Percentiles rank a stretch among this genome's conserved stretches.
Evolutionary conservation across 1,139 yeast genomes (phyloP).

Genomic region (Debaryomyces sp.): DNA sequence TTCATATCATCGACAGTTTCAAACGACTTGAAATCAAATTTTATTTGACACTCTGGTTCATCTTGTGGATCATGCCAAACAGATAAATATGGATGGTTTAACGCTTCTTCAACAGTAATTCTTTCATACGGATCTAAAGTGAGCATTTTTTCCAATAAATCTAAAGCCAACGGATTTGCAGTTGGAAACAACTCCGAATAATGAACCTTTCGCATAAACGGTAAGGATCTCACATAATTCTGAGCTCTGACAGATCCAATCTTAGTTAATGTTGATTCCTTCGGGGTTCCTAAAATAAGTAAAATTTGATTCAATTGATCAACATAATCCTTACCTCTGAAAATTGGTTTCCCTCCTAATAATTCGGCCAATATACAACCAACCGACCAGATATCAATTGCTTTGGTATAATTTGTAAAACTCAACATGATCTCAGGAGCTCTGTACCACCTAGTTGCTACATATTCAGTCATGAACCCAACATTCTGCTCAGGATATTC

Average conservation of each 20-base stretch:
- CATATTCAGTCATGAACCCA: constrained; percentile 98
- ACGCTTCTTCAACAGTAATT: constrained; percentile 86
- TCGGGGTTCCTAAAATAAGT: constrained; percentile 87
- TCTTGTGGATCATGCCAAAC: constrained; percentile 98
- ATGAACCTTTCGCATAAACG: constrained; percentile 82
- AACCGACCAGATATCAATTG: constrained; percentile 96
- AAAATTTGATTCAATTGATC: constrained; percentile 92
- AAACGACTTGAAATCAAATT: constrained; percentile 83
- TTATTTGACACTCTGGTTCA: constrained; percentile 82
- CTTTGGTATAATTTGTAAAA: constrained; percentile 90
- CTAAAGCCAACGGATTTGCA: constrained; percentile 87
- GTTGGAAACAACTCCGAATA: constrained; percentile 72
- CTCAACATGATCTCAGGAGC: constrained; percentile 98
- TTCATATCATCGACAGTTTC: constrained; percentile 85
- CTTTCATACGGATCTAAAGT: constrained; percentile 86
- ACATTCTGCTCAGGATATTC: constrained; percentile 59
- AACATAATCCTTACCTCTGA: constrained; percentile 93
- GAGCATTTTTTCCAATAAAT: constrained; percentile 77
- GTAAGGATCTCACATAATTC: constrained; percentile 85
- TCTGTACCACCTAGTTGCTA: constrained; percentile 92
- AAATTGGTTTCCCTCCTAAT: constrained; percentile 88
- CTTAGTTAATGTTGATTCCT: constrained; percentile 76
- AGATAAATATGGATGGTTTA: constrained; percentile 83
- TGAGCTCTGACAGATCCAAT: constrained; percentile 92
- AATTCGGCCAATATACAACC: constrained; percentile 96